phyloP scores from a whole-genome alignment of 2,329 filamentous ascomycete genomes.

The Penicillium polonicum region DNA sequence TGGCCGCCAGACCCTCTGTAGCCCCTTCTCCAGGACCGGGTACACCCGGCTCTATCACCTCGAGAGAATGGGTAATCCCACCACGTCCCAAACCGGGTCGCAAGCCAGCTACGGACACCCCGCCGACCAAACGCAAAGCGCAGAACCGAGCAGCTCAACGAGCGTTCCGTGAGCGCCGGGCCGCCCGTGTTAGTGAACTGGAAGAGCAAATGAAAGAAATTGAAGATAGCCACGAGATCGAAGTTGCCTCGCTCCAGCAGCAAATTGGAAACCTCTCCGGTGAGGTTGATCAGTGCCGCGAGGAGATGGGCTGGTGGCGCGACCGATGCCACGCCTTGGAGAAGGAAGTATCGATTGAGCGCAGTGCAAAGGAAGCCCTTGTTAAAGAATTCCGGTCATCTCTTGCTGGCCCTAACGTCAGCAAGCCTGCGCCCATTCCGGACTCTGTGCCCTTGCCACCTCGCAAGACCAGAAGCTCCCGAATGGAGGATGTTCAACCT shows the following conservation, averaged over 20 bases:
- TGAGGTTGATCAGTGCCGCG: slow-evolving; percentile 65
- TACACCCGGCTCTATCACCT: slow-evolving; percentile 61
- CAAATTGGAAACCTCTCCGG: slow-evolving; percentile 58
- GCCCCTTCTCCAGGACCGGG: slow-evolving; percentile 41
- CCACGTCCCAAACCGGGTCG: slow-evolving; percentile 84
- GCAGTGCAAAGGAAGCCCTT: slow-evolving; percentile 45
- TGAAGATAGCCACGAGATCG: slow-evolving; percentile 48
- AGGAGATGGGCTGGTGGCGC: slow-evolving; percentile 47
- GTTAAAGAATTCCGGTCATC: slow-evolving; percentile 44
- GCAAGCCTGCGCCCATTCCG: slow-evolving; percentile 21
- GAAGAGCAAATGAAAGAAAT: slow-evolving; percentile 52
- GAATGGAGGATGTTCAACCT: slow-evolving; percentile 20
- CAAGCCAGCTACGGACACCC: slow-evolving; percentile 90
- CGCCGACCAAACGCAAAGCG: slow-evolving; percentile 87
- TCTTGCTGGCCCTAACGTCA: slow-evolving; percentile 19
- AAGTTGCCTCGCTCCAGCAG: slow-evolving; percentile 54
- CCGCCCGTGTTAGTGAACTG: slow-evolving; percentile 73
- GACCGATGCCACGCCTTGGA: slow-evolving; percentile 62
- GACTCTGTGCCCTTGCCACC: slow-evolving; percentile 45
- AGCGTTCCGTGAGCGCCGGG: slow-evolving; percentile 83
- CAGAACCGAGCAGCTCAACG: slow-evolving; percentile 92
- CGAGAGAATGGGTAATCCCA: slow-evolving; percentile 82
- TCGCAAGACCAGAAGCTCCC: slow-evolving; percentile 20
- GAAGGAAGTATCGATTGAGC: slow-evolving; percentile 54
- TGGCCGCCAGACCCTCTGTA: slow-evolving; percentile 41